These are phyloP conservation scores for Ogataea philodendri DNA, from an alignment of 805 yeast genomes.

Conservation along the genomic window DNA sequence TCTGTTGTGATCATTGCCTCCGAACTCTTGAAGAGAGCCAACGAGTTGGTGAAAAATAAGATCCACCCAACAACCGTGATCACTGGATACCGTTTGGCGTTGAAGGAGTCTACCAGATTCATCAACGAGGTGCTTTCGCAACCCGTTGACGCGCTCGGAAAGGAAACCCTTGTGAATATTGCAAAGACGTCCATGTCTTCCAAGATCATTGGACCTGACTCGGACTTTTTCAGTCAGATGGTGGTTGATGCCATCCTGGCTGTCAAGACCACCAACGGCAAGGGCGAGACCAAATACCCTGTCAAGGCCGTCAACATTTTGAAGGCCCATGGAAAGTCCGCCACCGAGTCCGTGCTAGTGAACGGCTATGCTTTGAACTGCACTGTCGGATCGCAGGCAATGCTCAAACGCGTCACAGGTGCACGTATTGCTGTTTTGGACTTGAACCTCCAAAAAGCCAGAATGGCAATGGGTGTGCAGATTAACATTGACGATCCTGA, in stretches of 20 bases:
- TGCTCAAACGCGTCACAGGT: slow-evolving; percentile 66
- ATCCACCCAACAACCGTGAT: slow-evolving; percentile 98
- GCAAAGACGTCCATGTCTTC: slow-evolving; percentile 98
- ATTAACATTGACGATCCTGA: slow-evolving; percentile 97
- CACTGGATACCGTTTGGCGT: slow-evolving; percentile 91
- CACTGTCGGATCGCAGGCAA: slow-evolving; percentile 96
- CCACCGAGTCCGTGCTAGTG: slow-evolving; percentile 80
- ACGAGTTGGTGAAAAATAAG: slow-evolving; percentile 87
- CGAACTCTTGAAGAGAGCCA: slow-evolving; percentile 87
- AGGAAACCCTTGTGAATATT: slow-evolving; percentile 81
- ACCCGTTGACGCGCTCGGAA: slow-evolving; percentile 75
- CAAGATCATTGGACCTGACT: slow-evolving; percentile 91
- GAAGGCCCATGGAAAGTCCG: slow-evolving; percentile 95
- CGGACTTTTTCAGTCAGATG: slow-evolving; percentile 83
- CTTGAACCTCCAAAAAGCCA: slow-evolving; percentile 89
- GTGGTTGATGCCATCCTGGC: slow-evolving; percentile 96
- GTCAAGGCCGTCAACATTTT: slow-evolving; percentile 94
- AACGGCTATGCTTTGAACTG: slow-evolving; percentile 96
- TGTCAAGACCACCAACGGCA: slow-evolving; percentile 82
- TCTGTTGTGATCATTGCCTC: slow-evolving; percentile 95
- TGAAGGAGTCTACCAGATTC: slow-evolving; percentile 85
- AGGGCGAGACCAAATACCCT: slow-evolving; percentile 90
- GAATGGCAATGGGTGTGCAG: slow-evolving; percentile 98
- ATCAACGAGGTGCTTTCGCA: slow-evolving; percentile 81
- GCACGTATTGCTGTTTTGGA: slow-evolving; percentile 89